A percentile compares a stretch with the other conserved stretches of the same genome.
These are phyloP conservation scores for Phytophthora multivora DNA, from an alignment of 352 stramenopile genomes.

Conservation along the genomic window DNA sequence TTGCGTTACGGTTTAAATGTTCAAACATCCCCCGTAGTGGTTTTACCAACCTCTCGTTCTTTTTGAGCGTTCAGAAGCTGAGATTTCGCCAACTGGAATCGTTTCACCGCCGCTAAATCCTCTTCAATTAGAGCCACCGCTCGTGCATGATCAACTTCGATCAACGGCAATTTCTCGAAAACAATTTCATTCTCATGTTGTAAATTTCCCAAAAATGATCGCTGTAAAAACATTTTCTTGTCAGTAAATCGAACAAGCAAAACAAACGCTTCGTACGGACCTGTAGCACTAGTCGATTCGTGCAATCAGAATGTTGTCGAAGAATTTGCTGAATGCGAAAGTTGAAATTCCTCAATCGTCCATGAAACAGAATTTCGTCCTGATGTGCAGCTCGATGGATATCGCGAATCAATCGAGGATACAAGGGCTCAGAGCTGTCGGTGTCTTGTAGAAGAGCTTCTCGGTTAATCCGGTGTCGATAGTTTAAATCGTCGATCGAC, in stretches of 20 bases:
- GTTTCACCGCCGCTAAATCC: constrained; percentile 37
- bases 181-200: constrained; percentile 53
- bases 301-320: constrained; percentile 42
- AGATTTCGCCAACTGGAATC: constrained; percentile 34
- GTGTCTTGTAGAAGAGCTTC: constrained; percentile 25
- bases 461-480: constrained; percentile 64
- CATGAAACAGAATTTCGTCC: constrained; percentile 72
- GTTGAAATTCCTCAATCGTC: constrained; percentile 67
- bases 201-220: constrained; percentile 53
- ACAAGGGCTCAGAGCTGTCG: constrained; percentile 47
- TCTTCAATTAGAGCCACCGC: constrained; percentile 48
- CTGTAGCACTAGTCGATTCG: constrained; percentile 54
- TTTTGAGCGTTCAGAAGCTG: constrained; percentile 38
- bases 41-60: constrained; percentile 44
- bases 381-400: constrained; percentile 60
- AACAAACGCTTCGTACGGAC: constrained; percentile 1
- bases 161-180: constrained; percentile 56
- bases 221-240: constrained; percentile 28
- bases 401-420: constrained; percentile 54
- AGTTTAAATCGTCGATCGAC: constrained; percentile 75
- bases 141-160: constrained; percentile 61
- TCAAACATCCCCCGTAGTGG: not conserved
- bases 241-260: not conserved
- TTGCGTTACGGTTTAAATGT: not conserved
- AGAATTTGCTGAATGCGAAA: constrained; percentile 67